Percentiles rank a stretch among this genome's conserved stretches.
These are phyloP conservation scores for Colletotrichum siamense DNA, from an alignment of 2,329 filamentous ascomycete genomes.

Conservation along the genomic window DNA sequence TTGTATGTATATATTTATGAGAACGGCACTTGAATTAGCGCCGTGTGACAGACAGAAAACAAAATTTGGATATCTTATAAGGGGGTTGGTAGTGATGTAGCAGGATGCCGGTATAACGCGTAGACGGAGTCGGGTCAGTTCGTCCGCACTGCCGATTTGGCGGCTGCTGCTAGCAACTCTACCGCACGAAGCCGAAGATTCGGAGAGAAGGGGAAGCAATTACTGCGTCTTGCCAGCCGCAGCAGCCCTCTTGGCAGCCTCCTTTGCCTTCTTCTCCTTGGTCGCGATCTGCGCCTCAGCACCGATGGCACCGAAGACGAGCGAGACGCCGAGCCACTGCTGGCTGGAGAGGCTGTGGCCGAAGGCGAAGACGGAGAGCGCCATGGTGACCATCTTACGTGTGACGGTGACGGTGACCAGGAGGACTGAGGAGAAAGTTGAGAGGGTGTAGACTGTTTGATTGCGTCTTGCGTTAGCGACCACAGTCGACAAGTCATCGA, in stretches of 20 bases:
- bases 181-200: not conserved
- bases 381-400: constrained; percentile 99
- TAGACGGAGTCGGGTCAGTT: no score
- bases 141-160: not conserved
- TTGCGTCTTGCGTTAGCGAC: not conserved
- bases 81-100: not conserved
- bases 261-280: constrained; percentile 84
- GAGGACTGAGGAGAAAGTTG: constrained; percentile 88
- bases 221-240: constrained; percentile 36
- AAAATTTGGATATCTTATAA: constrained; percentile 2
- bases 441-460: constrained; percentile 79
- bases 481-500: not conserved
- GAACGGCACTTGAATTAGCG: not conserved
- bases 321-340: constrained; percentile 90
- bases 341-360: constrained; percentile 85
- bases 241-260: constrained; percentile 59
- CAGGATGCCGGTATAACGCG: not conserved
- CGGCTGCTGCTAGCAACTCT: not conserved
- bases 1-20: not conserved
- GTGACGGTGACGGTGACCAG: constrained; percentile 97
- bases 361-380: constrained; percentile 92
- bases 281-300: constrained; percentile 85
- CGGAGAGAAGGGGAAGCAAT: not conserved
- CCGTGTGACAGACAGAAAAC: not conserved
- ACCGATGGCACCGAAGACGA: constrained; percentile 96